phyloP scores from a whole-genome alignment of 148 eudicot genomes.

The Vaccinium myrtillus region DNA sequence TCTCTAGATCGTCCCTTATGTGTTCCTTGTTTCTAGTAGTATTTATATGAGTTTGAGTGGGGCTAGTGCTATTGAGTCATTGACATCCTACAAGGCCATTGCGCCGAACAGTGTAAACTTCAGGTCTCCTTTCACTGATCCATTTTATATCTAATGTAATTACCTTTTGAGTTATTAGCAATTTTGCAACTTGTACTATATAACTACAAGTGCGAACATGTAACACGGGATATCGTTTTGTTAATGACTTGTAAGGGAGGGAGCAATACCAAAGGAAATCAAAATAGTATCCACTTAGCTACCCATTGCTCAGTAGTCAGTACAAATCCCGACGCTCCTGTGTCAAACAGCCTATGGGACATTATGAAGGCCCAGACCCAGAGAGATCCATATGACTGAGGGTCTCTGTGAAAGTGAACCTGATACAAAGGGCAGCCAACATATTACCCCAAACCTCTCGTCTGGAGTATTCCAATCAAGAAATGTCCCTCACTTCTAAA shows the following conservation, averaged over 20 bases:
- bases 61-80: not conserved
- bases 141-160: not conserved
- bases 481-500: not conserved
- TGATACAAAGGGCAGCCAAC: not conserved
- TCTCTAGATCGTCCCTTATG: not conserved
- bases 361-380: not conserved
- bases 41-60: not conserved
- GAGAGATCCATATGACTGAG: not conserved
- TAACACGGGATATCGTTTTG: not conserved
- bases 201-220: not conserved
- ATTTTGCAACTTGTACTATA: not conserved
- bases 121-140: not conserved
- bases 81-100: not conserved
- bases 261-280: constrained; percentile 1
- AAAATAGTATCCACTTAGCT: not conserved
- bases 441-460: not conserved
- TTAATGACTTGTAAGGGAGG: not conserved
- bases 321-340: no score
- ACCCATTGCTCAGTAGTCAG: not conserved
- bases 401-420: not conserved
- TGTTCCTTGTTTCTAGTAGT: not conserved
- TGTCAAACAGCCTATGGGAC: not conserved
- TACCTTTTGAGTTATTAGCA: not conserved
- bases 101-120: not conserved
- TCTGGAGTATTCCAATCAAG: not conserved